Base-by-base conservation (phyloP, 2,329 filamentous ascomycete genomes). In the Claviceps humidiphila region DNA sequence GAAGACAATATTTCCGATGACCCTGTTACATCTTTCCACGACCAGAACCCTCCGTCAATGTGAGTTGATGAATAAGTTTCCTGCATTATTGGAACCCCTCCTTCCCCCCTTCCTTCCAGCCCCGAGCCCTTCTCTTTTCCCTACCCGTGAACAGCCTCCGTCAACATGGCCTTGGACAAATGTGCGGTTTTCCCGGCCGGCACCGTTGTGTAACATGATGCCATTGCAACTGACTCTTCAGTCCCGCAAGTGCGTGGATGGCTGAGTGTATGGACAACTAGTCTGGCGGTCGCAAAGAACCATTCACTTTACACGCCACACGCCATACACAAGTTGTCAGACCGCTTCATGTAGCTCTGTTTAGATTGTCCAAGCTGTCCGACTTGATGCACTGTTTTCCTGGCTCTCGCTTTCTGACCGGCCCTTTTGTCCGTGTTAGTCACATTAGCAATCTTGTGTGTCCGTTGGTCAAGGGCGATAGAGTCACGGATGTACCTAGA, bases 1-100 rank as follows among this genome's bases (percentile, higher is more conserved):
- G 51, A 55, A 22, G 24, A 26, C 16, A 43, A 30, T 38, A 24
- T 45, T 22, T 47, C 51, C 13, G 43, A 43, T 24, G 44, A 49
- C n/a, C 24, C 26, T 22, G 44, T 38, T 16, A 39, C 47, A 43
- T 47, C 39, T 30, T 24, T 41, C 39, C 47, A 51, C 39, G 48
- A 22, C 41, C 44, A 51, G 24, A 48, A 48, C n/a, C 39, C 47
- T 46, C 20, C 48, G 41, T 37, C 51, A 26, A 41, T 8, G 53
- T 55, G 47, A 55, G 53, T 55, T 37, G 26, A 41, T 41, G 13
- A 26, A 47, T 9, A 34, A 17, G 41, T 50, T 52, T 47, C 20
- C 26, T 47, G 41, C n/a, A 43, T 20, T 26, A 8, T 34, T 16
- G 16, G 4, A n/a, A 7, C 4, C 13, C 9, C 14, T 9, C 14